Evolutionary conservation across 2,329 filamentous ascomycete species (phyloP), one percentile per base, ranked within the genome.

Genomic region (Corynespora cassiicola): DNA sequence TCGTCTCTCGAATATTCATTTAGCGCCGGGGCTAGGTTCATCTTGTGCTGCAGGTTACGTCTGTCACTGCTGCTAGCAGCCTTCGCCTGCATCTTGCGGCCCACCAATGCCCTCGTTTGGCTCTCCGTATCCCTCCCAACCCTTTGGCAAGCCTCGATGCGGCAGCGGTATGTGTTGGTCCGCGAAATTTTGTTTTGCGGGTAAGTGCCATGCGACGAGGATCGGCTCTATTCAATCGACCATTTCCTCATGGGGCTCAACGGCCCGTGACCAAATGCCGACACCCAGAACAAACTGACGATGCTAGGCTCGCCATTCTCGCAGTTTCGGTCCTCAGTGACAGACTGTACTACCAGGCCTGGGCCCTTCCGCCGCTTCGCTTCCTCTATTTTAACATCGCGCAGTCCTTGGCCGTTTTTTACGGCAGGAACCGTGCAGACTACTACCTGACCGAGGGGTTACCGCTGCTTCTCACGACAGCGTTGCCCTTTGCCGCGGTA

Each of bases 401-500:
- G 14, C 87, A 95, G 66, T 88, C 87, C 6, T 78, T 99, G 5
- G 90, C 94, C 17, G 82, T 92, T 31, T 97, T 97, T 69, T 99
- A 99, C 64, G 94, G 94, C 15, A 81, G 76, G 31, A 97, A 95
- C 69, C 84, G 89, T 47, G 86, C 86, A 79, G 90, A 96, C 68
- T 99, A 97, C 72, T 99, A 96, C 66, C 70, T 95, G 19, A 86
- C 88, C 0, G 91, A 99, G 70, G 94, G 90, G 4, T 77, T 96
- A 17, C 92, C 94, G 2, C 78, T 97, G 0, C 80, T 96, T 5
- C 84, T 94, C 20, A 96, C 87, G 7, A 91, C 89, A 1, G 84
- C 84, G 26, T 73, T 96, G 2, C 91, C 91, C 0, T 95, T 96
- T 63, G 80, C 82, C 7, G 58, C 87, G 2, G 46, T 79, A 10